Base-by-base conservation (phyloP, 108 stramenopile genomes). In the Nannochloropsis gaditana region DNA sequence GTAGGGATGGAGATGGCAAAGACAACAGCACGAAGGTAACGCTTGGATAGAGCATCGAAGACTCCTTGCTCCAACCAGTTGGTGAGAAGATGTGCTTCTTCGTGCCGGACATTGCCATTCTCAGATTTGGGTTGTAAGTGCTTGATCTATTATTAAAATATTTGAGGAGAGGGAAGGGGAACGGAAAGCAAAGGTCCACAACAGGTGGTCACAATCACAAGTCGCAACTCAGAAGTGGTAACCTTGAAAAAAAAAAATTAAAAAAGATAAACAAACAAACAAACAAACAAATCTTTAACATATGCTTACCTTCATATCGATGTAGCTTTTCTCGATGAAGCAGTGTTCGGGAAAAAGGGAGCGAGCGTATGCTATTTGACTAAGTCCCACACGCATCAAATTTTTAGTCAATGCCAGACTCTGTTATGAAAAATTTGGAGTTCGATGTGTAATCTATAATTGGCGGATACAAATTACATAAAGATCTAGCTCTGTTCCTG, bases 51-150 rank as follows among this genome's bases (percentile, higher is more conserved):
- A 19, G 82, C 82, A 21, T 82, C 82, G 9, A 82, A 82, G 5
- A 82, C 82, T 45, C 82, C 82, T 8, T 9, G 45, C 4, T 82
- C 82, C 82, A 82, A 21, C 82, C 82, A 82, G 19, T 82, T 43
- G 17, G 82, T 82, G 8, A 82, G 9, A 19, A 82, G 45, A 21
- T 45, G 45, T 15, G 82, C 82, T 19, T 82, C 82, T n/a, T 73
- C 59, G n/a, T 73, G 15, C 59, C 59, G 59, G 59, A 73, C n/a
- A 4, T n/a, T n/a, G n/a, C 59, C 59, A 8, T 15, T n/a, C 15
- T 73, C 59, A n/a, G 59, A 73, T n/a, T 73, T 73, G 0, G 59
- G 59, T 73, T 73, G 59, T 15, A 73, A n/a, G 6, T 73, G 59
- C 8, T 73, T 73, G 59, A 73, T 73, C 59, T 73, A 6, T n/a